Evolutionary conservation across 768 basidiomycete species (phyloP).

Genomic region (Calocybe indica): DNA sequence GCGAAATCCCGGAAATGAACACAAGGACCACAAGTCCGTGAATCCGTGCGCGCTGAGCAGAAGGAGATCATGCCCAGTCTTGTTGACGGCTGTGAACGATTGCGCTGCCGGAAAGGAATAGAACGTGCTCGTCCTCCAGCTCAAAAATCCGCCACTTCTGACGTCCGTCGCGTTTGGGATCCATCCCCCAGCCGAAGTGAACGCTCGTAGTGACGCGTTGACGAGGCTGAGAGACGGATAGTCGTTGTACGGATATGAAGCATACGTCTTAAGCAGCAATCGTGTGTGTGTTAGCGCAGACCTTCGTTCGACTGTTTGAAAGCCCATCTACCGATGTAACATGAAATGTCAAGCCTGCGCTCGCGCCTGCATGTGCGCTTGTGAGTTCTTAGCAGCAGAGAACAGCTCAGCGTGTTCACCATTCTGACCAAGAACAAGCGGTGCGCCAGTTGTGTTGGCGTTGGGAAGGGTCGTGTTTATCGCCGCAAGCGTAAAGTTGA

Average conservation of each 20-base stretch:
- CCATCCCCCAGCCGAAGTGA: slow-evolving; percentile 25
- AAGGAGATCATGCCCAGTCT: slow-evolving; percentile 12
- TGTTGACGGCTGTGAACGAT: slow-evolving; percentile 26
- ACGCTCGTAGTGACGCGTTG: slow-evolving; percentile 32
- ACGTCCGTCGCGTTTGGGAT: slow-evolving; percentile 32
- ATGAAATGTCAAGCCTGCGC: slow-evolving; percentile 30
- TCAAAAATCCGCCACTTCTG: slow-evolving; percentile 23
- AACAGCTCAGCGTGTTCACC: slow-evolving; percentile 16
- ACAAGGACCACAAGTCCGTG: slow-evolving; percentile 32
- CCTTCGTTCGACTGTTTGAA: neutral
- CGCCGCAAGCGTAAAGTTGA: slow-evolving; percentile 42
- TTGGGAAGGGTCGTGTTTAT: slow-evolving; percentile 35
- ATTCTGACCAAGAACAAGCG: slow-evolving; percentile 37
- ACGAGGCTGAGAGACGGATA: slow-evolving; percentile 35
- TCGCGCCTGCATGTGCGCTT: slow-evolving; percentile 20
- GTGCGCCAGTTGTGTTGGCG: slow-evolving; percentile 37
- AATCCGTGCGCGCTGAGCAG: slow-evolving; percentile 26
- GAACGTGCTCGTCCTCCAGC: slow-evolving; percentile 30
- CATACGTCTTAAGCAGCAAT: slow-evolving; percentile 30
- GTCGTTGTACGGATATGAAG: slow-evolving; percentile 45
- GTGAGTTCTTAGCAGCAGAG: too few species aligned
- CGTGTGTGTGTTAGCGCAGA: neutral
- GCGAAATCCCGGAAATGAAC: slow-evolving; percentile 20
- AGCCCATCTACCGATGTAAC: slow-evolving; percentile 35
- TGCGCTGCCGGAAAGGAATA: slow-evolving; percentile 24